Percentiles rank a stretch among this genome's conserved stretches.
These are phyloP conservation scores for Pseudogymnoascus sp. DNA, from an alignment of 2,329 filamentous ascomycete genomes.

Conservation along the genomic window DNA sequence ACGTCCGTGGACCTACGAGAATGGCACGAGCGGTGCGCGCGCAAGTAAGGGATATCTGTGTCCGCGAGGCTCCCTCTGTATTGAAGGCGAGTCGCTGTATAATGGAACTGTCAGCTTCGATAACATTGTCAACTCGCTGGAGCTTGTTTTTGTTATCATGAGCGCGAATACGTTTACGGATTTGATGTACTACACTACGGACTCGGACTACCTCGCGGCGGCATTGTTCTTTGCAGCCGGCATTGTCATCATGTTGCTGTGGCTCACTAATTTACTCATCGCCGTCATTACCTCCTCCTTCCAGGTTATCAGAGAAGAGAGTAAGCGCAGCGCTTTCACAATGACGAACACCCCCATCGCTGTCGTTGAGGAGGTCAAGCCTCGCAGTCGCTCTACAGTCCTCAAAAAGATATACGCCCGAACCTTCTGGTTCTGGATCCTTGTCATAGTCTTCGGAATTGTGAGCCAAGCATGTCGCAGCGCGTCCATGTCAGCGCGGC, in stretches of 20 bases:
- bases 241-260: conserved; percentile 89
- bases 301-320: conserved; percentile 95
- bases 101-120: conserved; percentile 89
- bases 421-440: conserved; percentile 69
- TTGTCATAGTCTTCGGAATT: conserved; percentile 73
- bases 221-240: conserved; percentile 68
- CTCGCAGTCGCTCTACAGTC: conserved; percentile 36
- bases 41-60: conserved; percentile 80
- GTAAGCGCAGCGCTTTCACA: conserved; percentile 87
- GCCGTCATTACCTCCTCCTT: conserved; percentile 98
- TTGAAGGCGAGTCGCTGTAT: conserved; percentile 71
- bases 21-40: conserved; percentile 44
- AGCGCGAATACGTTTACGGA: conserved; percentile 96
- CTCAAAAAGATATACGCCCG: conserved; percentile 70
- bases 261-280: conserved; percentile 90
- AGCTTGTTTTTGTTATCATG: conserved; percentile 97
- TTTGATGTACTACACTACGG: conserved; percentile 85
- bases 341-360: conserved; percentile 50
- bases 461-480: conserved; percentile 72
- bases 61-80: conserved; percentile 72
- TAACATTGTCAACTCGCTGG: conserved; percentile 83
- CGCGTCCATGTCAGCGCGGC: conserved; percentile 59
- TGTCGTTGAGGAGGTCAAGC: conserved; percentile 26
- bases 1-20: conserved; percentile 60
- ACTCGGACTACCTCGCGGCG: conserved; percentile 82